These are phyloP conservation scores for Aspergillus floridensis DNA, from an alignment of 2,329 filamentous ascomycete species.

Conservation along the genomic window DNA sequence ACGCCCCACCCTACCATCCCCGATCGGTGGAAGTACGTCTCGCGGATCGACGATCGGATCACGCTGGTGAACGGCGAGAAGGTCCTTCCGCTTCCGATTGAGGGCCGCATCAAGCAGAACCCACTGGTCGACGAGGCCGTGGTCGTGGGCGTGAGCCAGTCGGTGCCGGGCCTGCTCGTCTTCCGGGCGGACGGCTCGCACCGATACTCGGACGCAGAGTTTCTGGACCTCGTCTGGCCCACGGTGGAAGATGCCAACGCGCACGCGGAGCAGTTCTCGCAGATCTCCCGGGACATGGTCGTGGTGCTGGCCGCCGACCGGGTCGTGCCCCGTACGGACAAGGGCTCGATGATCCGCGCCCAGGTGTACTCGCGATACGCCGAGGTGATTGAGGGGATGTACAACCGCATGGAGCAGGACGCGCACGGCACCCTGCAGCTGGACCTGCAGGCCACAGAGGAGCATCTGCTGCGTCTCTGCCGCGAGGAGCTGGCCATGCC, in stretches of 20 bases:
- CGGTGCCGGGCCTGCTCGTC: slow-evolving; percentile 30
- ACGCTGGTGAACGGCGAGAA: slow-evolving; percentile 36
- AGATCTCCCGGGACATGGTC: slow-evolving; percentile 45
- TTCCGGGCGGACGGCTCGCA: slow-evolving; percentile 25
- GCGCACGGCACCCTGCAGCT: slow-evolving; percentile 31
- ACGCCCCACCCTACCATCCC: slow-evolving; percentile 30
- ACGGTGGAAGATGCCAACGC: slow-evolving; percentile 40
- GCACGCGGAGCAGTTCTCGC: slow-evolving; percentile 44
- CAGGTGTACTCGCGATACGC: slow-evolving; percentile 49
- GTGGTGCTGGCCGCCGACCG: slow-evolving; percentile 32
- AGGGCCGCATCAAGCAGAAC: slow-evolving; percentile 33
- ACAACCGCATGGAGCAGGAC: slow-evolving; percentile 18
- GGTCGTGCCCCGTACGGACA: slow-evolving; percentile 52
- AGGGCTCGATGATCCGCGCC: slow-evolving; percentile 53
- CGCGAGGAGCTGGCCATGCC: slow-evolving; percentile 33
- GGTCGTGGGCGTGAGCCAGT: slow-evolving; percentile 27
- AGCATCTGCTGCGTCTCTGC: slow-evolving; percentile 31
- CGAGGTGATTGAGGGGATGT: slow-evolving; percentile 42
- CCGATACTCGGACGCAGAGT: slow-evolving; percentile 30
- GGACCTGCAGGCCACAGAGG: slow-evolving; percentile 31
- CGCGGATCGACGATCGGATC: slow-evolving; percentile 33
- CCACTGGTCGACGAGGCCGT: slow-evolving; percentile 32
- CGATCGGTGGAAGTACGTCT: slow-evolving; percentile 34
- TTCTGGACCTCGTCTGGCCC: slow-evolving; percentile 40
- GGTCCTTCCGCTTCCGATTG: slow-evolving; percentile 33